A percentile compares a stretch with the other conserved stretches of the same genome.
Conservation (phyloP, 2,329 filamentous ascomycete genomes). For the Fusarium sororula region DNA sequence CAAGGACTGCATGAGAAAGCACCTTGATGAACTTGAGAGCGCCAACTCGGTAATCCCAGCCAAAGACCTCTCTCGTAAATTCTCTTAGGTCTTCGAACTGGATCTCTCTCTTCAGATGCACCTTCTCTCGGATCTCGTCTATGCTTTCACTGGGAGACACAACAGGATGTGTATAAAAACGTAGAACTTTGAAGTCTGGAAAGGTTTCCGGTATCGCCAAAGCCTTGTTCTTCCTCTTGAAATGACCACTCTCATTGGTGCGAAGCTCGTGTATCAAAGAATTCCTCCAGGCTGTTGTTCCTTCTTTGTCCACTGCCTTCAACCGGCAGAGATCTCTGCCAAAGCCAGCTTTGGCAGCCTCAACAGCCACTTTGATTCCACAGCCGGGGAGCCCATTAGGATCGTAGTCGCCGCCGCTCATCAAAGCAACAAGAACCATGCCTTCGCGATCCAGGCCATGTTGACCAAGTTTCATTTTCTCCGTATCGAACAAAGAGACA, state of each 20-base stretch:
- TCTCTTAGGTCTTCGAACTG: conserved; percentile 66
- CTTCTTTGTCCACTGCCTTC: conserved; percentile 65
- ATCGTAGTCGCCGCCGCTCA: conserved; percentile 95
- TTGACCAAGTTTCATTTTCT: conserved; percentile 57
- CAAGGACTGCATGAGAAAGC: conserved; percentile 79
- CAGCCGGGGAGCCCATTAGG: conserved; percentile 88
- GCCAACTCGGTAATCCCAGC: conserved; percentile 82
- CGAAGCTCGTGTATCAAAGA: conserved; percentile 77
- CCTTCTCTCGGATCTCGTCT: conserved; percentile 38
- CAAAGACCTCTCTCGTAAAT: conserved; percentile 83
- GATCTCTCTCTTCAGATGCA: conserved; percentile 38
- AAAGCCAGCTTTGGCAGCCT: conserved; percentile 89
- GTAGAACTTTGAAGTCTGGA: conserved; percentile 79
- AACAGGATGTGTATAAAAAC: conserved; percentile 88
- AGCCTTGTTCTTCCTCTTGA: conserved; percentile 77
- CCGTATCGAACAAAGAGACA: conserved; percentile 80
- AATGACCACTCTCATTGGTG: conserved; percentile 85
- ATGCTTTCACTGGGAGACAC: conserved; percentile 72
- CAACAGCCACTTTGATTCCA: conserved; percentile 86
- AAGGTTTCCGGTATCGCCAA: conserved; percentile 82
- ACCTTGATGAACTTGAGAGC: conserved; percentile 86
- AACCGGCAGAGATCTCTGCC: conserved; percentile 78
- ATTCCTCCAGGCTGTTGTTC: conserved; percentile 75
- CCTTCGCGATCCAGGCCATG: conserved; percentile 81
- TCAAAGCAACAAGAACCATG: conserved; percentile 92